Base-by-base conservation (phyloP, 2,329 filamentous ascomycete species). In the Aaosphaeria arxii region DNA sequence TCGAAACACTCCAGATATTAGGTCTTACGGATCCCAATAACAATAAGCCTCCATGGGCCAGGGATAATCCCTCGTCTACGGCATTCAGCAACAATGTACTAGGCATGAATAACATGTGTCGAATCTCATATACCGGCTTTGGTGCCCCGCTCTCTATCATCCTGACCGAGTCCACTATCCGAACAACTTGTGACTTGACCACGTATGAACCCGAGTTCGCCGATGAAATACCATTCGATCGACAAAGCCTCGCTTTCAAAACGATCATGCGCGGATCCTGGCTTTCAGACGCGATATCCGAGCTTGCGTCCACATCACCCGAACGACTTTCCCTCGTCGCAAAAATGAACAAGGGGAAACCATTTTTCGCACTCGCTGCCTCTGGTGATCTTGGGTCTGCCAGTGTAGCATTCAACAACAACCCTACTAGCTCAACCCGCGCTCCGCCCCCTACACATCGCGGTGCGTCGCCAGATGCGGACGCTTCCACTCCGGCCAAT, bases 1-100 rank as follows among this genome's bases (percentile, higher is more conserved):
- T 99, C 45, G 94, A 97, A 73, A 95, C 92, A 0, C 79, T 99
- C 6, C 92, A 96, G 63, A 97, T 99, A 43, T 95, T 99, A 63
- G 90, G 90, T 43, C 82, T 91, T 43, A 74, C 72, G 24, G 74
- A 76, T 49, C 72, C 74, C 7, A 60, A 56, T 47, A 71, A 57
- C 52, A 62, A 48, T 48, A 70, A 55, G 56, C 67, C 59, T 48
- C 62, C 51, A 58, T 72, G 63, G 72, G 71, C 57, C 44, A 71
- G 52, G 66, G 71, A 63, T 56, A 73, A 54, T 57, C 72, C 64
- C 79, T 84, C 69, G 76, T 84, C 47, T 74, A 87, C 88, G 58
- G 89, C 89, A 44, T 96, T 96, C 72, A 89, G 84, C 56, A 87
- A 89, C 54, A 89, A 91, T 58, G 82, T 88, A 11, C 77, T 96